Base-by-base conservation (phyloP, 345 rosid species). In the Cochlearia excelsa region DNA sequence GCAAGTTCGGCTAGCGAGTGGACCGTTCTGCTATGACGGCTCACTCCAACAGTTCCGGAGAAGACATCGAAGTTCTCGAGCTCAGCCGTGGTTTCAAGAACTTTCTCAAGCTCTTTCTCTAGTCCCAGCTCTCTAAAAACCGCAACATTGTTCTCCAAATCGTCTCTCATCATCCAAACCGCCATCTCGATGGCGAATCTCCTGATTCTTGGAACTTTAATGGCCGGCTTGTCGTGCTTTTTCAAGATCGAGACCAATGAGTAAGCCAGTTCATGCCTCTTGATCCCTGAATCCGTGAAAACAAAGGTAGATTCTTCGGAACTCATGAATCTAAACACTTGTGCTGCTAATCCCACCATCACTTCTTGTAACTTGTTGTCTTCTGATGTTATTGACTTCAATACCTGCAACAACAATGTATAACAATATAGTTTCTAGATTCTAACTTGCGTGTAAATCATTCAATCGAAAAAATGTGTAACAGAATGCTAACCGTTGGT, bases 301-400 rank as follows among this genome's bases (percentile, higher is more conserved):
- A 80, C 51, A 29, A 41, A 64, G 63, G 59, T 71, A 2, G 90
- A 74, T 70, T 89, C 94, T 47, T 79, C 70, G 16, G 63, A 47
- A 26, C 73, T 73, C 94, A 87, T 74, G 75, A 73, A 84, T 61
- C 75, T 85, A 82, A 93, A 87, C 53, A 80, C 80, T 61, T 82
- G 86, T 26, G 68, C 76, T 54, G 76, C 76, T 73, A 93, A 76
- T 40, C 99, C 99, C 51, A 87, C 70, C 99, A 93, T 88, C 57
- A 88, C 95, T 81, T 93, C 99, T 49, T 89, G 99, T 60, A 81
- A 49, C 63, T 93, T 93, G 74, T 71, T 67, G 54, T 85, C 86
- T 57, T 71, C 84, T 35, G 82, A 78, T 74, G 80, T 68, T 0
- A 85, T 77, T 41, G 81, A 83, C 78, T 71, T 78, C 9, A 93